Evolutionary conservation across 139 green algal species (phyloP), one percentile per base, ranked within the genome.

Genomic region (Volvox africanus): DNA sequence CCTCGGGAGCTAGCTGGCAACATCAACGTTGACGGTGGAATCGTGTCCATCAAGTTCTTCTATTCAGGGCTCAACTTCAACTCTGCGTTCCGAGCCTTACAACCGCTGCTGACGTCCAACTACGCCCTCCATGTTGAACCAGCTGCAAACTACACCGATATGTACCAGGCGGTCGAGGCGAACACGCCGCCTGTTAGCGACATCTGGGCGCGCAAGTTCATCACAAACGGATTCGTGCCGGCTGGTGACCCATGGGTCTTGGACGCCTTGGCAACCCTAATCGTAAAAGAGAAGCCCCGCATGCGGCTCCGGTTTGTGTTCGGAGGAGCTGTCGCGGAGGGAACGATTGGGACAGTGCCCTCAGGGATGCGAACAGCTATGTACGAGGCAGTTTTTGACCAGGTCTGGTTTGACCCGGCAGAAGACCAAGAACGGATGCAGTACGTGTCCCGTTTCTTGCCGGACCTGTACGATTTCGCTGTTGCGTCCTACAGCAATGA

Each of bases 221-320:
- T 88, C 30, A 80, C 32, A 6, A 88, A 88, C 69, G 65, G 61
- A 1, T 68, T 88, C 14, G n/a, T 78, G 37, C 83, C 83, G 35
- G 32, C 68, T 6, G 36, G 62, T 9, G 44, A 55, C 6, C 83
- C 79, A 33, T 14, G 18, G 19, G 20, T 68, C 21, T 16, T 85
- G 37, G 24, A 68, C 32, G 79, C 20, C 19, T 14, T 68, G 19
- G 32, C 1, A 1, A 35, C 65, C 20, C 37, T 68, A 9, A 33
- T 85, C 2, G 19, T 68, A 21, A 67, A 30, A 30, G 19, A 20
- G 65, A 80, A 80, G 65, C 65, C 62, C 32, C 21, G 19, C 83
- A 88, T 88, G 83, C 65, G 16, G 32, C 32, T 88, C 18, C 79
- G 68, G 65, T 88, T 80, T 30, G 69, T 78, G 30, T 88, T 76